A percentile compares a stretch with the other conserved stretches of the same genome.
Evolutionary conservation across 2,329 filamentous ascomycete species (phyloP).

Genomic region (Teratosphaeria epicoccoides): DNA sequence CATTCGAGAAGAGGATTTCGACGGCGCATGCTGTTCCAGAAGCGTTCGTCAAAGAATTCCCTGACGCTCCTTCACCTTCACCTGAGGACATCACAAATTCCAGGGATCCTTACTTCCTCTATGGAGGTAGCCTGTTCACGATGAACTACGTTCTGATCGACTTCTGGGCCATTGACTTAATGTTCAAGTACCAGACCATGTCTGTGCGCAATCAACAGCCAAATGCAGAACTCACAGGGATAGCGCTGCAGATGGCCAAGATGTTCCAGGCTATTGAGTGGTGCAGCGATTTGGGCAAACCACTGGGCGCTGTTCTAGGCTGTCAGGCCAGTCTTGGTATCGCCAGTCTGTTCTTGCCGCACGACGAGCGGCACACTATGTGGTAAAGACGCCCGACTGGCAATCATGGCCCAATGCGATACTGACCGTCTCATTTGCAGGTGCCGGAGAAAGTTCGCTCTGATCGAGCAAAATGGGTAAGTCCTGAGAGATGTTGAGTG

Average conservation of each 20-base stretch:
- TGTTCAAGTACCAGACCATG: slow-evolving; percentile 67
- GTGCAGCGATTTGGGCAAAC: slow-evolving; percentile 55
- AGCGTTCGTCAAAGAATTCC: slow-evolving; percentile 55
- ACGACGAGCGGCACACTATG: slow-evolving; percentile 58
- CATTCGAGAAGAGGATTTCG: slow-evolving; percentile 42
- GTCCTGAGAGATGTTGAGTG: not conserved
- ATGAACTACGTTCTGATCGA: slow-evolving; percentile 68
- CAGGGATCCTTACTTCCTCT: slow-evolving; percentile 58
- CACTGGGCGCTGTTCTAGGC: slow-evolving; percentile 54
- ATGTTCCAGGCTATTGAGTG: slow-evolving; percentile 68
- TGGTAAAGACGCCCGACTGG: slow-evolving; percentile 42
- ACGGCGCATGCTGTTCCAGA: slow-evolving; percentile 50
- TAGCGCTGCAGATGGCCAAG: slow-evolving; percentile 62
- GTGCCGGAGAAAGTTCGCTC: slow-evolving; percentile 63
- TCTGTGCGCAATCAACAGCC: slow-evolving; percentile 43
- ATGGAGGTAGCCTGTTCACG: slow-evolving; percentile 58
- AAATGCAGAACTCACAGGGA: slow-evolving; percentile 44
- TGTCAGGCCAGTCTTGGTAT: slow-evolving; percentile 69
- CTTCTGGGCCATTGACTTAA: slow-evolving; percentile 65
- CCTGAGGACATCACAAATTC: slow-evolving; percentile 63
- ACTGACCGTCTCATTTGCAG: not conserved
- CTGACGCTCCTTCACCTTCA: slow-evolving; percentile 36
- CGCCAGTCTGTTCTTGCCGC: slow-evolving; percentile 67
- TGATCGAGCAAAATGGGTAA: slow-evolving; percentile 69
- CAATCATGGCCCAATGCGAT: not conserved